Conservation (phyloP, 2,329 filamentous ascomycete species). For the Phialemonium atrogriseum region DNA sequence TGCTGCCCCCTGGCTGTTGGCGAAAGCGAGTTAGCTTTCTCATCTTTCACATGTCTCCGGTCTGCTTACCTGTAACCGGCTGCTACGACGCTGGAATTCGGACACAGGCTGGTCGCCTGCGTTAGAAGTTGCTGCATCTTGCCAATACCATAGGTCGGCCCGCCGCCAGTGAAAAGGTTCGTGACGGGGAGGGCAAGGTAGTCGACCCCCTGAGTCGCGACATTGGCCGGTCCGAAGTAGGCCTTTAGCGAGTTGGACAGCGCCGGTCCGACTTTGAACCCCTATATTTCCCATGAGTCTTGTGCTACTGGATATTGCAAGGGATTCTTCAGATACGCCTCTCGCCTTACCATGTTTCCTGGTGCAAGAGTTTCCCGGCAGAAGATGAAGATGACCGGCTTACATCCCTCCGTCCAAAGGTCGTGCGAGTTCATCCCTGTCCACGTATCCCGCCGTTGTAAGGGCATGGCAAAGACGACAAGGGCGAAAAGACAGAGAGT, state of each 20-base stretch:
- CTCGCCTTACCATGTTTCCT: slow-evolving; percentile 5
- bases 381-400: slow-evolving; percentile 5
- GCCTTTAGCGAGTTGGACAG: slow-evolving; percentile 12
- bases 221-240: slow-evolving; percentile 8
- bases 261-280: slow-evolving; percentile 9
- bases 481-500: too few relatives aligned
- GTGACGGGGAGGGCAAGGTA: slow-evolving; percentile 19
- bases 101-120: slow-evolving; percentile 3
- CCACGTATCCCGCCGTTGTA: slow-evolving; percentile 1
- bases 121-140: slow-evolving; percentile 9
- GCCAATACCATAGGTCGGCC: slow-evolving; percentile 15
- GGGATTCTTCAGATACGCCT: neutral
- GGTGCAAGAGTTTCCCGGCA: slow-evolving; percentile 2
- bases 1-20: slow-evolving; percentile 22
- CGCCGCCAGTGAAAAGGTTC: slow-evolving; percentile 21
- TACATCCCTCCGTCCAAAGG: slow-evolving; percentile 2
- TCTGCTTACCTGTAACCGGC: too few relatives aligned
- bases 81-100: slow-evolving; percentile 6
- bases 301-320: neutral
- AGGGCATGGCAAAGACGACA: too few relatives aligned
- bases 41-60: too few relatives aligned
- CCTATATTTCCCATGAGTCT: slow-evolving; percentile 2
- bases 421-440: slow-evolving; percentile 3
- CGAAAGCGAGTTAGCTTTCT: too few relatives aligned
- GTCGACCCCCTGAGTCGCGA: slow-evolving; percentile 13